These are phyloP conservation scores for Cryptococcus jaspeensis DNA, from an alignment of 1,284 basidiomycete genomes.

Conservation along the genomic window DNA sequence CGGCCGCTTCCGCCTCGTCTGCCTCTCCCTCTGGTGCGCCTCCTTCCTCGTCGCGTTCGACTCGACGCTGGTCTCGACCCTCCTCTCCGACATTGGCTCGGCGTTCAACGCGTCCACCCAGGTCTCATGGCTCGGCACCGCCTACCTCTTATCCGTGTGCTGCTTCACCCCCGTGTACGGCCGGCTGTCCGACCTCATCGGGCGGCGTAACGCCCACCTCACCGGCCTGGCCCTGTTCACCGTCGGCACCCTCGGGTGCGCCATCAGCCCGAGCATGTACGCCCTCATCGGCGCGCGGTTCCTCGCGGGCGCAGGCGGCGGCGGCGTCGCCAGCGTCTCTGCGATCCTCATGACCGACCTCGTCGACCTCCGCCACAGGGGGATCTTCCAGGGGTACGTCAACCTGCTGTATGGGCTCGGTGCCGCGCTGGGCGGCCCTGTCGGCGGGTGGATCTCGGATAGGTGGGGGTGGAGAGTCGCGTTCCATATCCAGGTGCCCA, in stretches of 20 bases:
- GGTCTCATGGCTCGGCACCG: conserved; percentile 66
- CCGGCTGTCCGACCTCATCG: conserved; percentile 79
- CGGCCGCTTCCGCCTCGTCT: conserved; percentile 34
- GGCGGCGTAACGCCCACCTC: conserved; percentile 69
- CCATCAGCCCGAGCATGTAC: conserved; percentile 78
- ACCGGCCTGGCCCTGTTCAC: conserved; percentile 76
- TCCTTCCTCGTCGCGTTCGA: conserved; percentile 74
- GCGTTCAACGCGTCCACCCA: conserved; percentile 52
- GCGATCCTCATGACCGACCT: conserved; percentile 47
- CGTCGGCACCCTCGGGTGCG: conserved; percentile 75
- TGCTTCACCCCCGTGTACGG: conserved; percentile 89
- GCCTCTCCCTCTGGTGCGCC: conserved; percentile 37
- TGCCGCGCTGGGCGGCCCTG: conserved; percentile 61
- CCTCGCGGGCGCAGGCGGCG: conserved; percentile 81
- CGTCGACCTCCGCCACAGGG: conserved; percentile 75
- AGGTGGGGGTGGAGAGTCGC: conserved; percentile 66
- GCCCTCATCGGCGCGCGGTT: conserved; percentile 71
- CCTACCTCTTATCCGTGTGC: conserved; percentile 68
- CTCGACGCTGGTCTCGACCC: conserved; percentile 62
- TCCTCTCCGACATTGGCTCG: conserved; percentile 52
- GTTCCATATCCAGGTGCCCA: conserved; percentile 63
- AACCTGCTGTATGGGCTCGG: conserved; percentile 61
- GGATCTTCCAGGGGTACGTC: conserved; percentile 84
- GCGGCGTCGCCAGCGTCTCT: conserved; percentile 37
- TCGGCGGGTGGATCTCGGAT: conserved; percentile 84